Percentiles rank a stretch among this genome's conserved stretches.
Evolutionary conservation across 164 flowering plant species (phyloP).

Genomic region (Dillenia suffruticosa): DNA sequence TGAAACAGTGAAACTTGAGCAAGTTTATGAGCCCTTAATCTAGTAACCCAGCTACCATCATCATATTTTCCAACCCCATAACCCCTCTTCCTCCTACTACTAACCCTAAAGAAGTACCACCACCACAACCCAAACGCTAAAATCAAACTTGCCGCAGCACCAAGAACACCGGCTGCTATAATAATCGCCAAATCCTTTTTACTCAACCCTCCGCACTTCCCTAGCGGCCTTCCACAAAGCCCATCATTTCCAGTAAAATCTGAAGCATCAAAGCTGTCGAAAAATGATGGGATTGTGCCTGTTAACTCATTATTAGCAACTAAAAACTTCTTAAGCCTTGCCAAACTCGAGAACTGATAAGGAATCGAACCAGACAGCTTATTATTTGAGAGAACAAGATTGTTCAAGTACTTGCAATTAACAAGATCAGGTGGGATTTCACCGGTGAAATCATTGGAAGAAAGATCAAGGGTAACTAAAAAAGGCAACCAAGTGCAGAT

Average conservation of each 20-base stretch:
- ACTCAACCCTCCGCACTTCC: slow-evolving; percentile 59
- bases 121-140: slow-evolving; percentile 52
- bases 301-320: slow-evolving; percentile 45
- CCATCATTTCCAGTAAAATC: slow-evolving; percentile 51
- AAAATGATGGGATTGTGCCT: slow-evolving; percentile 38
- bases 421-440: slow-evolving; percentile 44
- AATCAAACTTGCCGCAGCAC: slow-evolving; percentile 48
- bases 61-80: slow-evolving; percentile 20
- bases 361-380: slow-evolving; percentile 49
- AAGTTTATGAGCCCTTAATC: slow-evolving; percentile 37
- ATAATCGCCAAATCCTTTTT: slow-evolving; percentile 45
- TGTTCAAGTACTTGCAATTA: slow-evolving; percentile 41
- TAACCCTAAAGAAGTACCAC: slow-evolving; percentile 34
- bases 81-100: slow-evolving; percentile 20
- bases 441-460: slow-evolving; percentile 39
- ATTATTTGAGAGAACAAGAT: slow-evolving; percentile 33
- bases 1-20: slow-evolving; percentile 63
- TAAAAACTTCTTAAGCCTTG: slow-evolving; percentile 43
- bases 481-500: slow-evolving; percentile 56
- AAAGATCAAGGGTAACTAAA: slow-evolving; percentile 43
- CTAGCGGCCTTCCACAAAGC: slow-evolving; percentile 64
- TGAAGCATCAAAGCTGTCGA: slow-evolving; percentile 13
- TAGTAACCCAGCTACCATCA: slow-evolving; percentile 44
- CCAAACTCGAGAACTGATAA: slow-evolving; percentile 27
- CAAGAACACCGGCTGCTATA: slow-evolving; percentile 55